phyloP scores from a whole-genome alignment of 192 early-diverging fungal species.

The Coemansia biformis region DNA sequence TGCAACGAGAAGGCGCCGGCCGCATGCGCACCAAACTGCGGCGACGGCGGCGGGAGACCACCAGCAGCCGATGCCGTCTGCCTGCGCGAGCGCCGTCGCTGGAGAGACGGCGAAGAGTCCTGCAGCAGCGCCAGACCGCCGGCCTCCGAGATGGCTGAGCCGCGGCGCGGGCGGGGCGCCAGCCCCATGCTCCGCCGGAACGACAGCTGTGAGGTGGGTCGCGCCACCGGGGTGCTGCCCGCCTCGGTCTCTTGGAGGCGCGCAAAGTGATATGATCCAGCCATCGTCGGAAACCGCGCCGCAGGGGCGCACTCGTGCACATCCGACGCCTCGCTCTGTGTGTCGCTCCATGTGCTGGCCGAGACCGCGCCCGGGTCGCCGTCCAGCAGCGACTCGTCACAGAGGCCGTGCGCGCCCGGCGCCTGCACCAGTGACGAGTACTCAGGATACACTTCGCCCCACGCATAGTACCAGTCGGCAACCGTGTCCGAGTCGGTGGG shows the following conservation, averaged over 20 bases:
- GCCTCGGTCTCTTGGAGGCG: slow-evolving; percentile 4
- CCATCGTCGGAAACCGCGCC: no score
- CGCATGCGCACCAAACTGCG: not conserved
- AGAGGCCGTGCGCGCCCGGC: not conserved
- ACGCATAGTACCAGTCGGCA: slow-evolving; percentile 71
- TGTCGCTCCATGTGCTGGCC: slow-evolving; percentile 34
- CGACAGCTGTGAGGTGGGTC: slow-evolving; percentile 17
- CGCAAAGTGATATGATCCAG: slow-evolving; percentile 2
- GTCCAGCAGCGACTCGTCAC: not conserved
- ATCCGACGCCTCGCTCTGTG: slow-evolving; percentile 31
- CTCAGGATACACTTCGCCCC: slow-evolving; percentile 62
- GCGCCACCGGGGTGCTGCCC: not conserved
- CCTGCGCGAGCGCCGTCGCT: slow-evolving; percentile 17
- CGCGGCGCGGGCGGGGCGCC: slow-evolving; percentile 12
- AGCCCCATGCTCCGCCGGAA: slow-evolving; percentile 18
- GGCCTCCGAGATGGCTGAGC: slow-evolving; percentile 15
- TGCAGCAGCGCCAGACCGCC: slow-evolving; percentile 4
- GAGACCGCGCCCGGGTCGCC: slow-evolving; percentile 1
- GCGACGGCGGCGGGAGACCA: not conserved
- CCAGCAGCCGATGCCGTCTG: slow-evolving; percentile 15
- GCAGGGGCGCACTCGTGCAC: not conserved
- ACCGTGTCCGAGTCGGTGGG: slow-evolving; percentile 39
- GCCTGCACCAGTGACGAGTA: not conserved
- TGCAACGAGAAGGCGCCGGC: no score
- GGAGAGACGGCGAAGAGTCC: not conserved